Conservation (phyloP, 129 eudicot species). For the Centrapalus pauciflorus region DNA sequence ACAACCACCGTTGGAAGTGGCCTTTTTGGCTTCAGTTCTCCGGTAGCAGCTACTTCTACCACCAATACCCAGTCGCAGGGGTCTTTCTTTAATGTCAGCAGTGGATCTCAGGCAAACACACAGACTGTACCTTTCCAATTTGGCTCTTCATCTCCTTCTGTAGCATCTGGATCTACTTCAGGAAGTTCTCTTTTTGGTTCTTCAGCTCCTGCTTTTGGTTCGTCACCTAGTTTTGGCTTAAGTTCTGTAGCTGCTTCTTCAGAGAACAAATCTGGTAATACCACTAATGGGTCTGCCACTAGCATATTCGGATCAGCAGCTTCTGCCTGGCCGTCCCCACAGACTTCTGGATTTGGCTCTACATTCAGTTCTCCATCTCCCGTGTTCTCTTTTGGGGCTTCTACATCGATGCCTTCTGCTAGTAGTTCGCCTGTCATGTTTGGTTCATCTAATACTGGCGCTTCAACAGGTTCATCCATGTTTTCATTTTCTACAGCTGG, state of each 20-base stretch:
- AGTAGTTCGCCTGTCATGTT: slow-evolving; percentile 28
- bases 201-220: slow-evolving; percentile 19
- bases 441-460: slow-evolving; percentile 29
- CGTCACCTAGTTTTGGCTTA: slow-evolving; percentile 25
- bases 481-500: slow-evolving; percentile 40
- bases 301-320: slow-evolving; percentile 35
- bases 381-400: slow-evolving; percentile 48
- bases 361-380: slow-evolving; percentile 32
- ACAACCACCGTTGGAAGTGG: slow-evolving; percentile 30
- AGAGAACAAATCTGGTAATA: slow-evolving; percentile 19
- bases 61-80: slow-evolving; percentile 32
- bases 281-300: slow-evolving; percentile 27
- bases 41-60: slow-evolving; percentile 30
- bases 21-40: slow-evolving; percentile 36
- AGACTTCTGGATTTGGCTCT: slow-evolving; percentile 34
- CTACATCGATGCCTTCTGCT: slow-evolving; percentile 32
- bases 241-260: slow-evolving; percentile 32
- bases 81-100: slow-evolving; percentile 30
- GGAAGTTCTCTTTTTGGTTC: slow-evolving; percentile 23
- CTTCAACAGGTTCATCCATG: slow-evolving; percentile 33
- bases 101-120: slow-evolving; percentile 29
- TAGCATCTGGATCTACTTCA: slow-evolving; percentile 28
- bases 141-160: slow-evolving; percentile 33
- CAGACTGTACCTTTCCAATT: slow-evolving; percentile 35
- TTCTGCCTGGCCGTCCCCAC: slow-evolving; percentile 21